These are phyloP conservation scores for Allium fistulosum DNA, from an alignment of 106 monocot genomes.

Conservation along the genomic window DNA sequence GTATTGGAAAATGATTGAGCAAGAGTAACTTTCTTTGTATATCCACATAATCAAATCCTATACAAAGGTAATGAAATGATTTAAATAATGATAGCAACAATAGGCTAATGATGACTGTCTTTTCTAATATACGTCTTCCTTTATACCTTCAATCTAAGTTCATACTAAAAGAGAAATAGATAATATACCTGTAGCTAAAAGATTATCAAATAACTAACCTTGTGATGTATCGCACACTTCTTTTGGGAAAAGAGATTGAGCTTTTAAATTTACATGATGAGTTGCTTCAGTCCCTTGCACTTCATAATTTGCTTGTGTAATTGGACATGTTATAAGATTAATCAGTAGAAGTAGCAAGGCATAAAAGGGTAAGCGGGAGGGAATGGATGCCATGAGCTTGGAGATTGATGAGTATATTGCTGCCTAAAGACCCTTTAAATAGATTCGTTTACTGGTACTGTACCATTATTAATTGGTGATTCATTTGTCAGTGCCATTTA, in stretches of 20 bases:
- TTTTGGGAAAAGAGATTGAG: constrained; percentile 5
- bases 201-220: neutral
- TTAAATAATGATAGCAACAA: neutral
- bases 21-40: no score
- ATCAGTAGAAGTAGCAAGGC: neutral
- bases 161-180: neutral
- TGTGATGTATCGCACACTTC: neutral
- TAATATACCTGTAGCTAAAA: neutral
- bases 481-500: no score
- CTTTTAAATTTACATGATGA: neutral
- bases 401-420: neutral
- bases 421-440: neutral
- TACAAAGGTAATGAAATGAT: neutral
- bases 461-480: no score
- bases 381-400: neutral
- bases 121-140: neutral
- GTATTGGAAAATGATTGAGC: no score
- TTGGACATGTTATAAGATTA: neutral
- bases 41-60: no score
- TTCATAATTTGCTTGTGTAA: neutral
- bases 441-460: neutral
- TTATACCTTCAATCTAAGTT: neutral
- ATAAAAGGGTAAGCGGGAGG: neutral
- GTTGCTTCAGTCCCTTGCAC: neutral
- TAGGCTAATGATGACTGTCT: neutral